phyloP scores from a whole-genome alignment of 2,329 filamentous ascomycete species.

The Epichloe sylvatica region DNA sequence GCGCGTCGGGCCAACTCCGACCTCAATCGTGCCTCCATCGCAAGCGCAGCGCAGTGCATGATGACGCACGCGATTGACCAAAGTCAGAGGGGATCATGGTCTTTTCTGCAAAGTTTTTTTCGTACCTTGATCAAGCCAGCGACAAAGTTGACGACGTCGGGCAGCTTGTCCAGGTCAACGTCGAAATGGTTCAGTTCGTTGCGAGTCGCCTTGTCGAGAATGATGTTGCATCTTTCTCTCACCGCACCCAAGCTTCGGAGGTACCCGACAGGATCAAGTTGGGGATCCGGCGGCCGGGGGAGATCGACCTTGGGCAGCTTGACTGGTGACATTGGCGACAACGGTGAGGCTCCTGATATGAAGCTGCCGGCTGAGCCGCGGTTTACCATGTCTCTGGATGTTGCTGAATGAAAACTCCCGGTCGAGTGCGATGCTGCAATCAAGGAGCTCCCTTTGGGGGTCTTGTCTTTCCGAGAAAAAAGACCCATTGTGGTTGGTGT shows the following conservation, averaged over 20 bases:
- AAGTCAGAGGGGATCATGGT: neutral
- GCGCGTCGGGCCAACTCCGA: neutral
- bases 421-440: constrained; percentile 33
- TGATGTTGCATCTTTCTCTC: constrained; percentile 59
- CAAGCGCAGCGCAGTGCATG: neutral
- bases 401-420: constrained; percentile 37
- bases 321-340: constrained; percentile 36
- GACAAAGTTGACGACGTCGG: constrained; percentile 72
- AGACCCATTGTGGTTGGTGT: constrained; percentile 32
- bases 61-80: neutral
- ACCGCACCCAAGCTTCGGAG: constrained; percentile 81
- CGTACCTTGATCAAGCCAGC: constrained; percentile 88
- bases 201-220: constrained; percentile 62
- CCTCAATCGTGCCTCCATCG: neutral
- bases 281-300: constrained; percentile 79
- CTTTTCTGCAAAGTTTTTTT: neutral
- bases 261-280: constrained; percentile 78
- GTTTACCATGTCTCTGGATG: constrained; percentile 34
- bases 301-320: constrained; percentile 64
- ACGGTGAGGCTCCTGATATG: constrained; percentile 29
- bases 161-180: constrained; percentile 74
- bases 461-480: constrained; percentile 42
- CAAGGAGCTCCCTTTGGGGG: constrained; percentile 27
- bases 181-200: constrained; percentile 77
- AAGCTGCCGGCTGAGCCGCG: constrained; percentile 38